Conservation (phyloP, 2,329 filamentous ascomycete species). For the Onygena corvina region DNA sequence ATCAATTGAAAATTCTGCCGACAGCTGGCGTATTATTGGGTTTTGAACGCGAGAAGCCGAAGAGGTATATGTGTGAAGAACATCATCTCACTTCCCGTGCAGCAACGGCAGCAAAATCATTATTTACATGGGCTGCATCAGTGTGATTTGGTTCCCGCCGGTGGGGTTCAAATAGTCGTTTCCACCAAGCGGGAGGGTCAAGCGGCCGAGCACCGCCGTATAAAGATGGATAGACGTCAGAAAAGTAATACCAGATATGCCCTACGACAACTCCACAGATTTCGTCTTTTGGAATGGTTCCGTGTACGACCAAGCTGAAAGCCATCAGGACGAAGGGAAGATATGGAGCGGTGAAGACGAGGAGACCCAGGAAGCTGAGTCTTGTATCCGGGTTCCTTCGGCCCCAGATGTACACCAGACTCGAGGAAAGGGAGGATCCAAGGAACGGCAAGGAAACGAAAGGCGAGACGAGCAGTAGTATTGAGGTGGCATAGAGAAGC, state of each 20-base stretch:
- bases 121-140: constrained; percentile 42
- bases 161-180: constrained; percentile 59
- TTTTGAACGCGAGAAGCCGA: no score
- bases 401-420: constrained; percentile 95
- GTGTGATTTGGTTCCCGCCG: constrained; percentile 35
- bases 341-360: constrained; percentile 89
- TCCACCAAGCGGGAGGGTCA: constrained; percentile 84
- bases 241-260: constrained; percentile 97
- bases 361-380: constrained; percentile 73
- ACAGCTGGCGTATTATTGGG: no score
- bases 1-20: no score
- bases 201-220: constrained; percentile 74
- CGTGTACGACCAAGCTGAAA: constrained; percentile 85
- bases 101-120: constrained; percentile 51
- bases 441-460: constrained; percentile 86
- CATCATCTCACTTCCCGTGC: constrained; percentile 29
- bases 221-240: constrained; percentile 85
- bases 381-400: constrained; percentile 84
- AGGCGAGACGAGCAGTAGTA: constrained; percentile 69
- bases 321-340: constrained; percentile 91
- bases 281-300: constrained; percentile 84
- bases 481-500: constrained; percentile 68
- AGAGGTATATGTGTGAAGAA: background rate
- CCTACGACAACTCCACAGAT: constrained; percentile 90
- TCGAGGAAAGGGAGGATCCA: constrained; percentile 84